These are phyloP conservation scores for Pichia scutulata DNA, from an alignment of 805 yeast genomes.

Conservation along the genomic window DNA sequence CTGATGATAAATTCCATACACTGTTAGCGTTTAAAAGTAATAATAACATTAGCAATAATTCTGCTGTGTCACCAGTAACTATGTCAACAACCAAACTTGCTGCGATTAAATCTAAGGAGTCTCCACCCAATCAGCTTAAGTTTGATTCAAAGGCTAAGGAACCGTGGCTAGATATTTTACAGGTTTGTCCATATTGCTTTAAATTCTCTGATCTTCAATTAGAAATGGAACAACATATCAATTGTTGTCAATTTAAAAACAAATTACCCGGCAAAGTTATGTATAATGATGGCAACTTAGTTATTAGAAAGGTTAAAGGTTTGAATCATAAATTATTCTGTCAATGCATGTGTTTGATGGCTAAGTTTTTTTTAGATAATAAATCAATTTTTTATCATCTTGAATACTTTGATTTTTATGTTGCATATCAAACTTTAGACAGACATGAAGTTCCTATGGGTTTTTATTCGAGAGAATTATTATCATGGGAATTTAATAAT, in stretches of 20 bases:
- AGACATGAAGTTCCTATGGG: conserved; percentile 61
- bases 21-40: conserved; percentile 2
- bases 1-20: conserved; percentile 26
- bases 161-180: conserved; percentile 54
- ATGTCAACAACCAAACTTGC: not conserved
- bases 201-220: conserved; percentile 52
- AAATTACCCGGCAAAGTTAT: conserved; percentile 59
- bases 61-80: not conserved
- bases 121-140: conserved; percentile 14
- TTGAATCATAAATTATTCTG: conserved; percentile 56
- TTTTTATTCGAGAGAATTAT: conserved; percentile 80
- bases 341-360: conserved; percentile 77
- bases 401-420: conserved; percentile 73
- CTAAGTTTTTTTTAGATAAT: conserved; percentile 81
- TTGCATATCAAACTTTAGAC: conserved; percentile 48
- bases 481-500: conserved; percentile 75
- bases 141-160: conserved; percentile 8
- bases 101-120: not conserved
- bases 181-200: conserved; percentile 79
- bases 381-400: conserved; percentile 80
- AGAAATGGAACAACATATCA: conserved; percentile 44
- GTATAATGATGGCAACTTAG: conserved; percentile 49
- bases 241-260: conserved; percentile 33
- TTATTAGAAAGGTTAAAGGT: conserved; percentile 66
- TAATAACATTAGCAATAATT: conserved; percentile 61